Conservation (phyloP, 176 grass and related monocot genomes). For the Typha latifolia region DNA sequence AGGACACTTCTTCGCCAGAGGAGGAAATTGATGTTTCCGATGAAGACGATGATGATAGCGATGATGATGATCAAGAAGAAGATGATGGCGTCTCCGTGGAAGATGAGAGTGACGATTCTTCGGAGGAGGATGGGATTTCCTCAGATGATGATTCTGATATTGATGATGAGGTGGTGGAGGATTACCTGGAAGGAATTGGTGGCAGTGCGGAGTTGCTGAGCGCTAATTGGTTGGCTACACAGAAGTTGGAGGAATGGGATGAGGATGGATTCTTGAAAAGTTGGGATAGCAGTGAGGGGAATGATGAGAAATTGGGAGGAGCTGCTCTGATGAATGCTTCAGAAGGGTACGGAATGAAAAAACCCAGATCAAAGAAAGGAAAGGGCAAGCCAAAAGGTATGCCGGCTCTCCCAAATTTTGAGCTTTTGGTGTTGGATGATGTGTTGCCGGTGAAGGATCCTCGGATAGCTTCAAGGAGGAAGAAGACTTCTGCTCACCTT, state of each 20-base stretch:
- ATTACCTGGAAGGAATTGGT: conserved; percentile 81
- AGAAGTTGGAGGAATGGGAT: conserved; percentile 53
- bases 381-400: conserved; percentile 29
- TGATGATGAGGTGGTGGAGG: conserved; percentile 55
- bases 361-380: conserved; percentile 16
- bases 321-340: conserved; percentile 57
- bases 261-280: conserved; percentile 46
- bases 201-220: conserved; percentile 46
- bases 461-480: conserved; percentile 25
- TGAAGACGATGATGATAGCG: conserved; percentile 18
- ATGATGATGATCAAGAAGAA: conserved; percentile 10
- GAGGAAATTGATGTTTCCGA: conserved; percentile 32
- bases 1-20: conserved; percentile 60
- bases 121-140: conserved; percentile 4
- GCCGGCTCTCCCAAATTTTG: conserved; percentile 24
- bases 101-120: conserved; percentile 22
- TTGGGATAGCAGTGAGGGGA: background rate
- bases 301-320: conserved; percentile 38
- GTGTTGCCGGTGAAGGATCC: conserved; percentile 51
- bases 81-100: conserved; percentile 10
- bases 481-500: conserved; percentile 48
- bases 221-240: conserved; percentile 22
- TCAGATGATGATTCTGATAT: conserved; percentile 27
- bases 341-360: conserved; percentile 71
- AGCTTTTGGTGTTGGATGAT: conserved; percentile 41